Percentiles rank a stretch among this genome's conserved stretches.
Evolutionary conservation across 2,329 filamentous ascomycete genomes (phyloP).

Genomic region (Didymella arachidicola): DNA sequence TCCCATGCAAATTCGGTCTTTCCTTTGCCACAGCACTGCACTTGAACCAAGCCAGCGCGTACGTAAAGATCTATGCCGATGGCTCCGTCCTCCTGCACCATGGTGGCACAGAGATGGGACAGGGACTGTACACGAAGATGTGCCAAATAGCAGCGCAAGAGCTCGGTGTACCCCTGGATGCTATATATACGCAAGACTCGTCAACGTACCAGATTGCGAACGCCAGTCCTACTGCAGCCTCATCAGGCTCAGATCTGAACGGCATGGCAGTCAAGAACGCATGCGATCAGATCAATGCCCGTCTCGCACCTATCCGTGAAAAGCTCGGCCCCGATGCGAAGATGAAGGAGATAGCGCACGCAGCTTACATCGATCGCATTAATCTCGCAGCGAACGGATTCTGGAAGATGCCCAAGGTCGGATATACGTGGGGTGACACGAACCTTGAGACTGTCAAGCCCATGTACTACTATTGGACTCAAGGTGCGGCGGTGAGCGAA

Average conservation of each 20-base stretch:
- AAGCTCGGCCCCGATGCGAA: constrained; percentile 77
- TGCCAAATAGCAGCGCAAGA: constrained; percentile 92
- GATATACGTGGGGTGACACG: constrained; percentile 78
- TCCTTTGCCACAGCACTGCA: constrained; percentile 89
- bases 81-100: constrained; percentile 91
- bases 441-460: constrained; percentile 51
- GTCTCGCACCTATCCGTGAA: constrained; percentile 82
- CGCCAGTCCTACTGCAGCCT: constrained; percentile 89
- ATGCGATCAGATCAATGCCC: constrained; percentile 85
- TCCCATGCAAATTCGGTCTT: constrained; percentile 96
- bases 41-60: constrained; percentile 90
- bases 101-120: constrained; percentile 96
- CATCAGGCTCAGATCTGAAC: constrained; percentile 91
- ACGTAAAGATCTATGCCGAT: constrained; percentile 96
- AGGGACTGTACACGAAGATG: constrained; percentile 96
- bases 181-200: constrained; percentile 88
- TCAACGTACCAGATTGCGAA: constrained; percentile 88
- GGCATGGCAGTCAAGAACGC: constrained; percentile 94
- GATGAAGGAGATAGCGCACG: constrained; percentile 86
- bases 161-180: constrained; percentile 79
- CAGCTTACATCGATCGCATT: constrained; percentile 92
- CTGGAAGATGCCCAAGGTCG: constrained; percentile 96
- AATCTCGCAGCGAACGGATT: constrained; percentile 95
- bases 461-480: constrained; percentile 98
- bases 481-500: constrained; percentile 83